phyloP scores from a whole-genome alignment of 2,329 filamentous ascomycete genomes.

The Calonectria pauciramosa region DNA sequence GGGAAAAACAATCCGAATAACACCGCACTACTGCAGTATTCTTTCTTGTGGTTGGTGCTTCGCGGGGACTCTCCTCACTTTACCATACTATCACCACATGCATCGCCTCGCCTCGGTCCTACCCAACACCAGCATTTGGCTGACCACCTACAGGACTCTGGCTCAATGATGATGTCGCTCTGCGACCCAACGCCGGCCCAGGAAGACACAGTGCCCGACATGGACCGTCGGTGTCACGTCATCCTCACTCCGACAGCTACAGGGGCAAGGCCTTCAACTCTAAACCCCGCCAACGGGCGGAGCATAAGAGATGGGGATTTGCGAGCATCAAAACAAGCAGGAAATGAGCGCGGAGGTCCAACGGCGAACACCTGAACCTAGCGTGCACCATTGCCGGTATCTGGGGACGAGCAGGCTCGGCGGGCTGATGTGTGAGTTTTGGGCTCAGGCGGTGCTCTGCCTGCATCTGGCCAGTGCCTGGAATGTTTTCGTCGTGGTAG shows the following conservation, averaged over 20 bases:
- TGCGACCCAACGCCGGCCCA: background rate
- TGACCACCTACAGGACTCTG: background rate
- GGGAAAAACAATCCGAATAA: background rate
- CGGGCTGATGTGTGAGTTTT: background rate
- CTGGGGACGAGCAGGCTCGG: background rate
- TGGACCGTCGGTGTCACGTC: constrained; percentile 1
- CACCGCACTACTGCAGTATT: background rate
- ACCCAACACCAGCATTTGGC: background rate
- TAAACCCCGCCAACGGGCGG: background rate
- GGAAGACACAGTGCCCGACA: background rate
- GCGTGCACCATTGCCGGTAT: background rate
- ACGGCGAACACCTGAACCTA: background rate
- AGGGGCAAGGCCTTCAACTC: background rate
- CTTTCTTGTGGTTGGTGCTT: background rate
- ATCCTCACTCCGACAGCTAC: background rate
- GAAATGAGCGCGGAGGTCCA: background rate
- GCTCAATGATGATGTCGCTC: background rate
- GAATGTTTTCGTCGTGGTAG: background rate
- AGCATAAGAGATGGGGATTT: background rate
- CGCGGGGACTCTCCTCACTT: background rate
- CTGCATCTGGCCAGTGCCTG: background rate
- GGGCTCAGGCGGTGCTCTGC: background rate
- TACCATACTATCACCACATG: background rate
- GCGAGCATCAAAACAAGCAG: background rate
- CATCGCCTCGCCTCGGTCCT: background rate